Base-by-base conservation (phyloP, 2,329 filamentous ascomycete genomes). In the Penicillium olsonii region DNA sequence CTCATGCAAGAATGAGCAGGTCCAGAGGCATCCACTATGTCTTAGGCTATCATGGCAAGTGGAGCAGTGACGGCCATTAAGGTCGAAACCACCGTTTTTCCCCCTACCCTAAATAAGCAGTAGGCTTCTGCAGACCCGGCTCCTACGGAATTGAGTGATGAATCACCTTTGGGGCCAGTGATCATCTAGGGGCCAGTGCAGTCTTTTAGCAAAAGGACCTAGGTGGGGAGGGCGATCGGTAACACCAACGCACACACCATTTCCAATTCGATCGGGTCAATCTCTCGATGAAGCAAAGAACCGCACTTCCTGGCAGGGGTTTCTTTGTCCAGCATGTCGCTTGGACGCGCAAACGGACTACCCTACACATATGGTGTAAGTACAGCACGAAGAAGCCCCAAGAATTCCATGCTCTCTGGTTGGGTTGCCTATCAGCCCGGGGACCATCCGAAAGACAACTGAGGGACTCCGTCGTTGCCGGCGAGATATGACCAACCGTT, bases 161-260 rank as follows among this genome's bases (percentile, higher is more conserved):
- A 8, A 24, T n/a, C 39, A 50, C 10, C 17, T 14, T 48, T 18
- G 35, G n/a, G 20, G 35, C 8, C 22, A 14, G 37, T 5, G 48
- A 54, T 52, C 47, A 22, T 34, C 41, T 40, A 29, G 41, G 35
- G 17, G 43, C 12, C 18, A 27, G 34, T 15, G 29, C 29, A 31
- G 29, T 29, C 27, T 29, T 31, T 31, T 31, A 14, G 12, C 29
- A 31, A 35, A 35, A 35, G 33, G 17, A 35, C 33, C 33, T 35
- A n/a, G 18, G 33, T 35, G 33, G 33, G 18, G 33, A 35, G 15
- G 15, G 33, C 11, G 33, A 42, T 48, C 37, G 12, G 55, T 56
- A 53, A 54, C 51, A 55, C 46, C 12, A n/a, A 18, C 46, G 20
- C 4, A 26, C 24, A 17, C 10, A 42, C 26, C 37, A 29, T 10